phyloP scores from a whole-genome alignment of 1,284 basidiomycete genomes.

The Taiwanofungus camphoratus region DNA sequence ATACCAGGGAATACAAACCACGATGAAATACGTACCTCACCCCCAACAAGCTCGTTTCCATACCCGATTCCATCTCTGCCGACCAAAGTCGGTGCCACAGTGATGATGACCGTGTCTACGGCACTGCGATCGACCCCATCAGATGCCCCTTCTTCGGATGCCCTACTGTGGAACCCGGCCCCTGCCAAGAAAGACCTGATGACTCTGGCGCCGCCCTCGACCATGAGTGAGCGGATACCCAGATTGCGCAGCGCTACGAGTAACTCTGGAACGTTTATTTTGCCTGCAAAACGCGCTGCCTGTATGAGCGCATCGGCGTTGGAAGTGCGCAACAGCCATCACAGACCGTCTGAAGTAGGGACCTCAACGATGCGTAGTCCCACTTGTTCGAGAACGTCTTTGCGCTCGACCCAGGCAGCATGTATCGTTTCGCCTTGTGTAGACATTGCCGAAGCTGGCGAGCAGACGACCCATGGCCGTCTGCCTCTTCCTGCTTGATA shows the following conservation, averaged over 20 bases:
- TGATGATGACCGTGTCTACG: constrained; percentile 75
- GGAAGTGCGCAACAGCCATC: constrained; percentile 4
- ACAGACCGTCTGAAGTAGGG: constrained; percentile 18
- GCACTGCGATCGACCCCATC: constrained; percentile 18
- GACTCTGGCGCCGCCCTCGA: constrained; percentile 88
- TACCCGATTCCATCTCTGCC: constrained; percentile 71
- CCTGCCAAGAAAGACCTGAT: constrained; percentile 72
- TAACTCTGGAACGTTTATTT: constrained; percentile 44
- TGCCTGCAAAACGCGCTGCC: constrained; percentile 27
- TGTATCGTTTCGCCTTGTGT: constrained; percentile 10
- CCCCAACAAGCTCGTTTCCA: constrained; percentile 19
- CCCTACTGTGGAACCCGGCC: constrained; percentile 11
- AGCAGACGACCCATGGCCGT: constrained; percentile 73
- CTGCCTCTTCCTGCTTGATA: constrained; percentile 53
- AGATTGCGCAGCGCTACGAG: constrained; percentile 46
- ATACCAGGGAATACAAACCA: constrained; percentile 1
- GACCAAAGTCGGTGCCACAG: constrained; percentile 77
- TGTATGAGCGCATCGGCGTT: constrained; percentile 1
- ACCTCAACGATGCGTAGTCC: constrained; percentile 53
- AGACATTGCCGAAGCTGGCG: constrained; percentile 26
- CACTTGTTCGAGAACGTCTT: constrained; percentile 34
- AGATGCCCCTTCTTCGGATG: background rate
- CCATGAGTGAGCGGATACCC: constrained; percentile 79
- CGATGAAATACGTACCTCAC: constrained; percentile 12
- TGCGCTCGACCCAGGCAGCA: constrained; percentile 33